phyloP scores from a whole-genome alignment of 345 rosid species.

The Camelina neglecta region DNA sequence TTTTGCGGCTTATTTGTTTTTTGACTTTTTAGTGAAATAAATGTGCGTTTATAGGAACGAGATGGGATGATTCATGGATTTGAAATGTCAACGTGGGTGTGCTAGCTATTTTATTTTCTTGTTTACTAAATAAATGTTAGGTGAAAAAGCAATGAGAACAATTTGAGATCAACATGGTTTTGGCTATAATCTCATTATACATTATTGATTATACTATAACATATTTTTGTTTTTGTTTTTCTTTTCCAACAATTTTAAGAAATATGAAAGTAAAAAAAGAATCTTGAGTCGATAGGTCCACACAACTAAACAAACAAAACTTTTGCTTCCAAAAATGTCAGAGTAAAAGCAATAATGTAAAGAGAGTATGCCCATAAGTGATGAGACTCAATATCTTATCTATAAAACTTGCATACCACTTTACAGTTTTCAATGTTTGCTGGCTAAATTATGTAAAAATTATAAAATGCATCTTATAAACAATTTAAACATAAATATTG shows the following conservation, averaged over 20 bases:
- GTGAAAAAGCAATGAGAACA: conserved; percentile 33
- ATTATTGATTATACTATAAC: too few species aligned
- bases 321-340: background rate
- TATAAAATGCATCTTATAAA: background rate
- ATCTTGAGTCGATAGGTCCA: background rate
- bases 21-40: conserved; percentile 18
- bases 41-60: background rate
- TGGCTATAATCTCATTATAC: background rate
- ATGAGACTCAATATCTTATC: background rate
- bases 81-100: conserved; percentile 39
- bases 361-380: background rate
- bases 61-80: background rate
- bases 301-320: background rate
- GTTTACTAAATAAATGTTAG: conserved; percentile 6
- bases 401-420: background rate
- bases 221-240: background rate
- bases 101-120: conserved; percentile 8
- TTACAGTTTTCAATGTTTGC: background rate
- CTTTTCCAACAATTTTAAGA: background rate
- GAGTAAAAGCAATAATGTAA: background rate
- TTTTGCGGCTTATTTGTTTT: conserved; percentile 35
- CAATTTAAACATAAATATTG: background rate
- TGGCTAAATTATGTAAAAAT: background rate
- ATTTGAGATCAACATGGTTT: background rate
- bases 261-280: too few species aligned